Evolutionary conservation across 1,139 yeast genomes (phyloP), one percentile per base, ranked within the genome.

Genomic region (Diutina rugosa): DNA sequence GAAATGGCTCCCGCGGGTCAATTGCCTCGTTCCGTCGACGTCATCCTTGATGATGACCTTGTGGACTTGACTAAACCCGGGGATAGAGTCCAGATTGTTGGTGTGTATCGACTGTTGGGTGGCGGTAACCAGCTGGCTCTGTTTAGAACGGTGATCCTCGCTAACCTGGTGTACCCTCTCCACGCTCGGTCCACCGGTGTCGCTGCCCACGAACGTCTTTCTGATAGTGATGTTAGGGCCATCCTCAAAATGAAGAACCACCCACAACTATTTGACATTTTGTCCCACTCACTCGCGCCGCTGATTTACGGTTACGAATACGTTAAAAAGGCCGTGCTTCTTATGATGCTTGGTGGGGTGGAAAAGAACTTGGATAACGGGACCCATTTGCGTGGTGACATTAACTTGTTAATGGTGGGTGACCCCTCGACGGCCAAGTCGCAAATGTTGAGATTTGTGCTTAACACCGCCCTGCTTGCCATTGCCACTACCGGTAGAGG

Each of bases 401-500:
- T 93, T 67, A 93, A 93, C 67, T 78, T 93, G 58, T 76, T 93
- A 56, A 88, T 93, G 96, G 98, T 93, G 48, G 99, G 99, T 72
- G 99, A 93, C 69, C 99, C 99, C 6, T 90, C 98, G 6, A 93
- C 99, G 14, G 99, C 99, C 46, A 93, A 93, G 69, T 91, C 98
- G 3, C 99, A 93, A 72, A 85, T 93, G 74, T 79, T 93, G 60
- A 79, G 99, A 63, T 93, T 93, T 68, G 98, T 95, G 21, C 76
- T 93, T 60, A 93, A 93, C 68, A 93, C 98, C 0, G 99, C 99
- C 0, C 78, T 95, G 1, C 76, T 93, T 63, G 99, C 99, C 1
- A 91, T 93, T 64, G 97, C 99, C 32, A 95, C 99, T 1, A 95
- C 99, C 1, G 99, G 99, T 75, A 84, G 97, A 70, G 99, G 99